Evolutionary conservation across 2,329 filamentous ascomycete genomes (phyloP).

Genomic region (Karstenula rhodostoma): DNA sequence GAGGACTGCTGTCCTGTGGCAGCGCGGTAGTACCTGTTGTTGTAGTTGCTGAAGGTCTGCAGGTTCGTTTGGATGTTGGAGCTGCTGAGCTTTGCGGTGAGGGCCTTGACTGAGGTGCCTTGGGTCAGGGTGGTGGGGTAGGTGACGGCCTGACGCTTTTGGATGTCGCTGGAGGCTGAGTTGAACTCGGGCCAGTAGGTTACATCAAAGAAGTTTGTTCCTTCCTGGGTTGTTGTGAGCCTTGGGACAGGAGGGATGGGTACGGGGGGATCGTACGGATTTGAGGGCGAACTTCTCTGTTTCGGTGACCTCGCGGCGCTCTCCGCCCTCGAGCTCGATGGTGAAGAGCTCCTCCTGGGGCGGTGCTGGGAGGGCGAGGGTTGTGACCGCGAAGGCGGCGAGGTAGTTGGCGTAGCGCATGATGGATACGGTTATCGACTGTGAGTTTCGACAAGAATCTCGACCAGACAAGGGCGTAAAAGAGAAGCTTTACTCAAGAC

Average conservation of each 20-base stretch:
- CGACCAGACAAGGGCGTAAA: too few species aligned
- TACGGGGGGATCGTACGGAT: slow-evolving; percentile 63
- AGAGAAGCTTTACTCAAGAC: neutral
- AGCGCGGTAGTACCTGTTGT: slow-evolving; percentile 18
- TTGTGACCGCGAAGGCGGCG: slow-evolving; percentile 7
- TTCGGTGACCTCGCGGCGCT: slow-evolving; percentile 84
- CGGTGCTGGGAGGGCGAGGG: slow-evolving; percentile 12
- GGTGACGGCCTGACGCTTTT: slow-evolving; percentile 12
- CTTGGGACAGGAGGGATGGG: neutral
- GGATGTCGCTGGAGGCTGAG: neutral
- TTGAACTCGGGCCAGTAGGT: slow-evolving; percentile 16
- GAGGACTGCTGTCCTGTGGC: slow-evolving; percentile 75
- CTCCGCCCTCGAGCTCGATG: slow-evolving; percentile 78
- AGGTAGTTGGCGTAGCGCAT: slow-evolving; percentile 11
- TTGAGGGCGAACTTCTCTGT: slow-evolving; percentile 89
- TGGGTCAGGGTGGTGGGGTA: slow-evolving; percentile 17
- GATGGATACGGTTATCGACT: neutral
- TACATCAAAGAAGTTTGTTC: slow-evolving; percentile 19
- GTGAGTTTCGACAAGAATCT: neutral
- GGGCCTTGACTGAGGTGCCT: slow-evolving; percentile 6
- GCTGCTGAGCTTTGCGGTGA: slow-evolving; percentile 8
- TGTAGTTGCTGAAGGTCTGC: slow-evolving; percentile 15
- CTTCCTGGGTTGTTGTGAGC: slow-evolving; percentile 1
- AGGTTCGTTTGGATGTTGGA: slow-evolving; percentile 15
- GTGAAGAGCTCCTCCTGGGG: slow-evolving; percentile 61